phyloP scores from a whole-genome alignment of 345 rosid genomes.

The Citrus glauca region DNA sequence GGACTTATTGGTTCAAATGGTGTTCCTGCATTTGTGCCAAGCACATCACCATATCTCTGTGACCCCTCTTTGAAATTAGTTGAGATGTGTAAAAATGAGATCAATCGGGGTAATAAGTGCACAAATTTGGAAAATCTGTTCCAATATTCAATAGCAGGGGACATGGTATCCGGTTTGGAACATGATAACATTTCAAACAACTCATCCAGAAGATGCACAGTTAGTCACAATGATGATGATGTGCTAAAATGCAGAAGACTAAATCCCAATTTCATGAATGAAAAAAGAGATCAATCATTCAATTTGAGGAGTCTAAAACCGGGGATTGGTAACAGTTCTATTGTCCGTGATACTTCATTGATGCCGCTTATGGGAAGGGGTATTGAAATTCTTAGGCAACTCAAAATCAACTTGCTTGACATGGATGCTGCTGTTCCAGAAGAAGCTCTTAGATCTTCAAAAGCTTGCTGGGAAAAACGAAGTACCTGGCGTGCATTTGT shows the following conservation, averaged over 20 bases:
- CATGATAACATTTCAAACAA: background rate
- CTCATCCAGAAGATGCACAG: slow-evolving; percentile 10
- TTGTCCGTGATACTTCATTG: slow-evolving; percentile 14
- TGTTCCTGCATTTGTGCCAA: slow-evolving; percentile 25
- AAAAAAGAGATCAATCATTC: slow-evolving; percentile 8
- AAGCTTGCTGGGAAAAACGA: slow-evolving; percentile 14
- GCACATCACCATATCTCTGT: slow-evolving; percentile 18
- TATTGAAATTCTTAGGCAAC: slow-evolving; percentile 29
- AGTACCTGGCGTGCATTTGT: slow-evolving; percentile 35
- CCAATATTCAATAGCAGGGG: background rate
- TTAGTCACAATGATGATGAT: slow-evolving; percentile 10
- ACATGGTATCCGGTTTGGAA: background rate
- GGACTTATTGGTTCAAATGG: slow-evolving; percentile 39
- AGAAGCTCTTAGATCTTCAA: slow-evolving; percentile 31
- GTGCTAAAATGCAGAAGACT: slow-evolving; percentile 8
- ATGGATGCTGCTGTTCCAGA: slow-evolving; percentile 37
- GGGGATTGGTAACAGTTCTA: slow-evolving; percentile 4
- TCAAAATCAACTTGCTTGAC: slow-evolving; percentile 36
- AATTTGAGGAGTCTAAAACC: slow-evolving; percentile 1
- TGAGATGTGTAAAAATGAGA: slow-evolving; percentile 1
- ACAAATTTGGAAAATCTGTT: background rate
- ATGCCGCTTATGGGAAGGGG: slow-evolving; percentile 24
- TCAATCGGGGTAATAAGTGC: slow-evolving; percentile 7
- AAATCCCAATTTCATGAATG: slow-evolving; percentile 6
- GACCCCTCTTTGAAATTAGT: slow-evolving; percentile 31